Conservation (phyloP, 305 asterid genomes). For the Fraxinus platypoda region DNA sequence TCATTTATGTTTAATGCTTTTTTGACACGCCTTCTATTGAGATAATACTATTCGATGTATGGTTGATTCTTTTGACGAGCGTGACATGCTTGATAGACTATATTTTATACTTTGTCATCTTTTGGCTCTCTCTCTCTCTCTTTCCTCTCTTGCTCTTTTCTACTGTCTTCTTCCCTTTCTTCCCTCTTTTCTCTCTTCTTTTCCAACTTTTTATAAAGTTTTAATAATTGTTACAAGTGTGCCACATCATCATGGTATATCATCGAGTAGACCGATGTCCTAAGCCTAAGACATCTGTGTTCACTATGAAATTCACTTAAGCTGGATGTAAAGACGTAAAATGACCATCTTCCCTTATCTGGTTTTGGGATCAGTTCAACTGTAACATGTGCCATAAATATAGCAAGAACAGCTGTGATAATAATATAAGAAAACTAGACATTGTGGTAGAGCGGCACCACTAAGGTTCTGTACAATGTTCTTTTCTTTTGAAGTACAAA, state of each 20-base stretch:
- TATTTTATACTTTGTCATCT: background rate
- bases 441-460: background rate
- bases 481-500: background rate
- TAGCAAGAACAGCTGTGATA: background rate
- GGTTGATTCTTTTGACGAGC: background rate
- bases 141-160: background rate
- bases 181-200: background rate
- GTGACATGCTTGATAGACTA: background rate
- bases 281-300: background rate
- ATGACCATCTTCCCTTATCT: background rate
- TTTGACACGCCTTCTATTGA: background rate
- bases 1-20: background rate
- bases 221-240: background rate
- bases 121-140: background rate
- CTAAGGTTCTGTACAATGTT: background rate
- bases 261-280: background rate
- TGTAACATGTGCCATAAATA: background rate
- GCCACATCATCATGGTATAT: background rate
- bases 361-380: background rate
- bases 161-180: background rate
- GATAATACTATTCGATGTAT: background rate
- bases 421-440: background rate
- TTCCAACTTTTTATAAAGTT: background rate
- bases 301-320: background rate
- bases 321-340: background rate